Evolutionary conservation across 805 yeast genomes (phyloP), one percentile per base, ranked within the genome.

Genomic region (Candida ulmi): DNA sequence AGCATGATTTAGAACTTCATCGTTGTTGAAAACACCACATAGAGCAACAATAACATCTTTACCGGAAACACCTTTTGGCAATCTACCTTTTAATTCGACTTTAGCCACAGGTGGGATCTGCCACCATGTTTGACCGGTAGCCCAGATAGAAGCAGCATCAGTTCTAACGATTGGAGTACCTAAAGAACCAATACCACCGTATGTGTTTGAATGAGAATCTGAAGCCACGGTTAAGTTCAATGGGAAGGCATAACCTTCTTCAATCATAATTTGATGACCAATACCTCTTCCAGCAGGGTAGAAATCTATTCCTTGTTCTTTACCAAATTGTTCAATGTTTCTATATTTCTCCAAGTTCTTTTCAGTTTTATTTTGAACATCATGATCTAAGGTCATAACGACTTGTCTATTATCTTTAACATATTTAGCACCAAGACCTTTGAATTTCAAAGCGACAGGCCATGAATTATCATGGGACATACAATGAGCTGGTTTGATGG

Each of bases 101-200:
- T 80, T 78, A 27, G 98, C 99, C 18, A 93, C 98, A 1, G 99
- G 98, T 3, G 99, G 99, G 40, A 93, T 87, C 75, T 95, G 99
- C 99, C 99, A 93, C 99, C 99, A 93, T 4, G 99, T 93, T 66
- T 88, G 95, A 30, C 98, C 98, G 0, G 99, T 93, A 11, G 99
- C 98, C 99, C 99, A 93, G 49, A 93, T 91, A 9, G 97, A 79
- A 4, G 99, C 99, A 17, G 98, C 99, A 64, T 93, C 99, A 0
- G 99, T 93, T 64, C 99, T 78, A 41, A 93, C 99, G 40, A 93
- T 84, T 9, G 99, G 98, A 3, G 99, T 95, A 38, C 99, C 99
- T 42, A 93, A 68, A 17, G 95, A 71, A 16, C 98, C 98, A 35
- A 93, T 71, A 57, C 99, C 99, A 51, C 99, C 99, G 58, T 93